Evolutionary conservation across 179 eudicot species (phyloP).

Genomic region (Beta macrorhiza): DNA sequence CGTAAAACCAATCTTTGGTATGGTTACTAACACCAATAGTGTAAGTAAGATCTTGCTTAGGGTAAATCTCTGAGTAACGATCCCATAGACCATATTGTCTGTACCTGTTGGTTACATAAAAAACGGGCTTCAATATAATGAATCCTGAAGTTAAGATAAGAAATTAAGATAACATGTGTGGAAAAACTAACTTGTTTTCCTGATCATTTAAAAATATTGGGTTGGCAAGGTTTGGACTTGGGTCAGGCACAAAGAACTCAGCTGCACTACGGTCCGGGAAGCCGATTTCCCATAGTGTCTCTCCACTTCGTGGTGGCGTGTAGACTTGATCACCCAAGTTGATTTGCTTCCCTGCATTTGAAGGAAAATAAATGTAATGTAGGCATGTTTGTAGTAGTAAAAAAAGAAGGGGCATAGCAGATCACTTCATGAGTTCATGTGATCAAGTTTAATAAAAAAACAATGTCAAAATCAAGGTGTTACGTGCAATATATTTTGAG

Average conservation of each 20-base stretch:
- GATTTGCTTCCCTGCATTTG: slow-evolving; percentile 34
- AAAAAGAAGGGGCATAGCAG: too few relatives aligned
- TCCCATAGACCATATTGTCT: slow-evolving; percentile 92
- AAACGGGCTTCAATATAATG: background rate
- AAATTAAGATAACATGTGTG: background rate
- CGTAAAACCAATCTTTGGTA: slow-evolving; percentile 67
- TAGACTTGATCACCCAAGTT: slow-evolving; percentile 31
- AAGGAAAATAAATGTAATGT: background rate
- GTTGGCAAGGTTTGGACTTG: slow-evolving; percentile 35
- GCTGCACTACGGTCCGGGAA: slow-evolving; percentile 60
- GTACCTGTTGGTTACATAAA: slow-evolving; percentile 37
- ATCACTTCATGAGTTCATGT: too few relatives aligned
- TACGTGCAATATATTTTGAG: too few relatives aligned
- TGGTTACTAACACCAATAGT: slow-evolving; percentile 51
- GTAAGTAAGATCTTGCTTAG: slow-evolving; percentile 54
- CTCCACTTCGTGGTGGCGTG: slow-evolving; percentile 45
- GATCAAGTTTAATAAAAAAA: too few relatives aligned
- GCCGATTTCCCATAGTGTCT: slow-evolving; percentile 59
- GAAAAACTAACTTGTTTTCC: slow-evolving; percentile 28
- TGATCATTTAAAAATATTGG: slow-evolving; percentile 23
- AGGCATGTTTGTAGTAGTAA: background rate
- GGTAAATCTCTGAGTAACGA: slow-evolving; percentile 64
- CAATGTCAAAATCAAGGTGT: too few relatives aligned
- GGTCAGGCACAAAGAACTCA: slow-evolving; percentile 54
- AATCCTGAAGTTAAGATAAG: background rate